Evolutionary conservation across 768 basidiomycete species (phyloP).

Genomic region (Chlorophyllum brunneum): DNA sequence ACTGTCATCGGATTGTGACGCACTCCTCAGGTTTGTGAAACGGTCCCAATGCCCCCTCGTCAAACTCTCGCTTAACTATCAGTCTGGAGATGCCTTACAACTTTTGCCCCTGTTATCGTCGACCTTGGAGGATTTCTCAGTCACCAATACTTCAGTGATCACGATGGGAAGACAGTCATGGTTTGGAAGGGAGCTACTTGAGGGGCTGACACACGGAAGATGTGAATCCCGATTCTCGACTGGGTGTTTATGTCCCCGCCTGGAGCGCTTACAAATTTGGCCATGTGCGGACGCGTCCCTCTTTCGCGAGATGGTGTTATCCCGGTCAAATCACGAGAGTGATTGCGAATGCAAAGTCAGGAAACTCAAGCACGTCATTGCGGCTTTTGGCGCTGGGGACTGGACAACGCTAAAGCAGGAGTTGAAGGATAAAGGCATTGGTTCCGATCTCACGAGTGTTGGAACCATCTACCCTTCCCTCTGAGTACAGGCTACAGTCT

Average conservation of each 20-base stretch:
- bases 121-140: background rate
- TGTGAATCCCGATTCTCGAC: background rate
- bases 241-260: conserved; percentile 8
- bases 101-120: background rate
- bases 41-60: background rate
- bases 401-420: background rate
- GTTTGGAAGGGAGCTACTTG: background rate
- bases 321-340: background rate
- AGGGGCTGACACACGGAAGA: background rate
- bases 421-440: conserved; percentile 1
- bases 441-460: background rate
- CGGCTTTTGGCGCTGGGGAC: background rate
- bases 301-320: conserved; percentile 1
- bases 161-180: too few species aligned
- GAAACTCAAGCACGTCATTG: background rate
- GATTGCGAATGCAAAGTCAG: background rate
- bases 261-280: background rate
- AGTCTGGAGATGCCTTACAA: background rate
- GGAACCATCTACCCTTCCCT: background rate
- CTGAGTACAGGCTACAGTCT: too few species aligned
- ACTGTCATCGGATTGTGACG: background rate
- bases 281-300: background rate
- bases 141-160: background rate
- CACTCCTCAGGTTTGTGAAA: background rate
- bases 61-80: background rate